Evolutionary conservation across 176 grass and related monocot species (phyloP), one percentile per base, ranked within the genome.

Genomic region (Carex kokanica): DNA sequence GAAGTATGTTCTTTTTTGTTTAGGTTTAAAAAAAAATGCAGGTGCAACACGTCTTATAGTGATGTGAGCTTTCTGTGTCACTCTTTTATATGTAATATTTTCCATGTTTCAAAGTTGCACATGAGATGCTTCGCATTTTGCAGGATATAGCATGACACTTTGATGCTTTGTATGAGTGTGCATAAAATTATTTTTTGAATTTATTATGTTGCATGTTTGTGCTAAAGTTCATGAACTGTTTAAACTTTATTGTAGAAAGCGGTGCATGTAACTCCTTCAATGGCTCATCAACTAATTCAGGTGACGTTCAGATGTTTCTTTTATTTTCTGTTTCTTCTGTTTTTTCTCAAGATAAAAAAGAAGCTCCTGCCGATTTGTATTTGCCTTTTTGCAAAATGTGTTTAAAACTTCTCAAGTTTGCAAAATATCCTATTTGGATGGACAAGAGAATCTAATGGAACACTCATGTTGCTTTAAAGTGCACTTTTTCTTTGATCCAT

Each of bases 201-300:
- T 74, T 74, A 27, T 52, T 24, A 51, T 11, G 43, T 21, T 15
- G 11, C 71, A 52, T 53, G 15, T 74, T 29, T 74, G 29, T 53
- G 53, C 20, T 15, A 51, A n/a, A 74, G 71, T 21, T 74, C 43
- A 9, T 74, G 59, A 51, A 84, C 67, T 64, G 29, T 69, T 36
- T n/a, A 55, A 16, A 79, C 45, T n/a, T 55, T 77, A 83, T 65
- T 97, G 85, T 64, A 97, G 94, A 97, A 91, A 97, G 91, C 94
- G 20, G 78, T 97, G 60, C 77, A 78, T 34, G 81, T 97, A 88
- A 91, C 94, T 78, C 94, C 94, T 70, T 85, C 45, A 14, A 97
- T 97, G 94, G 94, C 94, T 85, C 86, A 93, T 87, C 86, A 85
- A 86, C 72, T 97, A 61, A 90, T 97, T 91, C 87, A 91, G 94